A percentile compares a stretch with the other conserved stretches of the same genome.
These are phyloP conservation scores for Tolypocladium endophyticum DNA, from an alignment of 2,329 filamentous ascomycete species.

Conservation along the genomic window DNA sequence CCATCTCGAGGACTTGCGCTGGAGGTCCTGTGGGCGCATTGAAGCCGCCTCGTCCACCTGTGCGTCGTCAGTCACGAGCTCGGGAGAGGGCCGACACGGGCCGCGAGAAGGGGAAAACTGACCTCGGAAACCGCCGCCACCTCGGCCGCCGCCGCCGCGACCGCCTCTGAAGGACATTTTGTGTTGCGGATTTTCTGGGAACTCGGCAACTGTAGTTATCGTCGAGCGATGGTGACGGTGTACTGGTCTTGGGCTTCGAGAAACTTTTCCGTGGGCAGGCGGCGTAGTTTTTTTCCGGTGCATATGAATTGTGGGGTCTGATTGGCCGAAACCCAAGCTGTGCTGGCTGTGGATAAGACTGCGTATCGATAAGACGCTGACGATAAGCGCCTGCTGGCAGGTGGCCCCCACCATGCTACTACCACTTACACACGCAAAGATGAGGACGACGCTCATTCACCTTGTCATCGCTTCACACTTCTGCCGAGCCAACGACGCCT, in stretches of 20 bases:
- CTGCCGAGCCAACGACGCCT: not conserved
- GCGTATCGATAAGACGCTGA: not conserved
- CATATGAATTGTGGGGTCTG: not conserved
- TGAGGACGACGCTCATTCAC: not conserved
- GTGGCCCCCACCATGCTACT: not conserved
- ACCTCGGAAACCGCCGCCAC: constrained; percentile 10
- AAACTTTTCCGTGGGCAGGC: constrained; percentile 5
- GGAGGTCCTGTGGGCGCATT: constrained; percentile 9
- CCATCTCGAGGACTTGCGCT: constrained; percentile 55
- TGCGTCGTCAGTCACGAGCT: not conserved
- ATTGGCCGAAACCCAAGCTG: not conserved
- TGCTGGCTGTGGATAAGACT: not conserved
- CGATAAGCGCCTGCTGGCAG: not conserved
- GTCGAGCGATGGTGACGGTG: not conserved
- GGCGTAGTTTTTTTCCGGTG: constrained; percentile 2
- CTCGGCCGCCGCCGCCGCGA: constrained; percentile 10
- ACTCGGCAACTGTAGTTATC: not conserved
- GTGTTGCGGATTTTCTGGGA: not conserved
- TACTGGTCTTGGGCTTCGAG: constrained; percentile 1
- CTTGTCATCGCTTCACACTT: not conserved
- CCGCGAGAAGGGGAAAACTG: not conserved
- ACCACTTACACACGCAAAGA: not conserved
- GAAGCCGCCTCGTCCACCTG: constrained; percentile 11
- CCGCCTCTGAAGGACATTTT: constrained; percentile 12
- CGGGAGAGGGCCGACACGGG: not conserved